Conservation (phyloP, 495 filamentous ascomycete species). For the Penicillium canariense region DNA sequence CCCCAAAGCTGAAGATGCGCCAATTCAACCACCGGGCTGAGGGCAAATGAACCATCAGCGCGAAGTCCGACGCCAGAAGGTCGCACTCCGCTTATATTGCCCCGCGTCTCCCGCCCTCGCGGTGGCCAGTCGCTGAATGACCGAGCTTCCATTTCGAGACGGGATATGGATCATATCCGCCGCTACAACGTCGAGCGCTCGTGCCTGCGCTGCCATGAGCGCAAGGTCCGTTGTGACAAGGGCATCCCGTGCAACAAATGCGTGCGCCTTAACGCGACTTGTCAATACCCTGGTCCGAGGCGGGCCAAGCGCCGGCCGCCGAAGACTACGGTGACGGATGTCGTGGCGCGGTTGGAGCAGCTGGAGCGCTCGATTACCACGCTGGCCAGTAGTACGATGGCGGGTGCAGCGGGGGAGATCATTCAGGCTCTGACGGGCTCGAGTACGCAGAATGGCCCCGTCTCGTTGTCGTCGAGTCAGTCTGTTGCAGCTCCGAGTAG, state of each 20-base stretch:
- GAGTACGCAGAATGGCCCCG: not conserved
- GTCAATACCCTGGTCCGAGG: constrained; percentile 33
- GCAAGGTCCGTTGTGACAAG: constrained; percentile 40
- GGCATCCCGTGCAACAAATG: constrained; percentile 31
- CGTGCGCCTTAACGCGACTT: constrained; percentile 18
- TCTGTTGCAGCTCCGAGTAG: not conserved
- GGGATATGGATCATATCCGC: constrained; percentile 12
- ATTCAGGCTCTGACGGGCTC: not conserved
- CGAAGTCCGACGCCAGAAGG: not conserved
- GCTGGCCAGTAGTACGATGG: constrained; percentile 5
- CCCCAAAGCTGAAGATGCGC: no score
- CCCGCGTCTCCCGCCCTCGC: not conserved
- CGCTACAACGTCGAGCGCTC: constrained; percentile 33
- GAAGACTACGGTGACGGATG: constrained; percentile 19
- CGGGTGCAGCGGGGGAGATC: not conserved
- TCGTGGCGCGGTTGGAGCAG: constrained; percentile 25
- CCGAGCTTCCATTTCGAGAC: not conserved
- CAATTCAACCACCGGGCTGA: no score
- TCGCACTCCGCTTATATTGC: not conserved
- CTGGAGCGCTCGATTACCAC: constrained; percentile 31
- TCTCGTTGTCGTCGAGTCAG: not conserved
- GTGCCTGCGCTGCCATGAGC: constrained; percentile 37
- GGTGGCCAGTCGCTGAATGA: not conserved
- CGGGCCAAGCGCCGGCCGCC: constrained; percentile 27
- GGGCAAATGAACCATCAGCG: not conserved